Evolutionary conservation across 176 grass and related monocot genomes (phyloP).

Genomic region (Tillandsia leiboldiana): DNA sequence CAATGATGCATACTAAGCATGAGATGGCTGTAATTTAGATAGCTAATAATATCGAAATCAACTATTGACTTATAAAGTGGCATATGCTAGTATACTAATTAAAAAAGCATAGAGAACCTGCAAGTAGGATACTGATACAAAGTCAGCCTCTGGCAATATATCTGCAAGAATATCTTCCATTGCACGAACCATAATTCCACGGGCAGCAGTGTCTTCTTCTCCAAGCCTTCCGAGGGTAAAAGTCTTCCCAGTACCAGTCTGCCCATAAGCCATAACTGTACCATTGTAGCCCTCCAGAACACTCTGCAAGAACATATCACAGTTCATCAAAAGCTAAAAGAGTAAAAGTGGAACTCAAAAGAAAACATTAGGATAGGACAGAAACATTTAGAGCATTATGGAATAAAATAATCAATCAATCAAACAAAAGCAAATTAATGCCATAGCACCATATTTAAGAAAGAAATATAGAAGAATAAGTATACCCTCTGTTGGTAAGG

Average conservation of each 20-base stretch:
- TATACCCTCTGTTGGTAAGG: neutral
- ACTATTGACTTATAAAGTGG: neutral
- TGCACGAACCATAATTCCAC: slow-evolving; percentile 97
- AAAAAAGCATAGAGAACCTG: slow-evolving; percentile 45
- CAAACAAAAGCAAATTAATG: neutral
- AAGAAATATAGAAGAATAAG: neutral
- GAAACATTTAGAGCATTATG: neutral
- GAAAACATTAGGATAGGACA: neutral
- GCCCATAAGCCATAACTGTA: slow-evolving; percentile 98
- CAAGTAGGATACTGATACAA: slow-evolving; percentile 84
- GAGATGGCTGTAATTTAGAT: neutral
- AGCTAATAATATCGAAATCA: neutral
- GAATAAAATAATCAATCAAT: neutral
- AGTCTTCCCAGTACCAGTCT: slow-evolving; percentile 99
- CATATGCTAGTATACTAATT: neutral
- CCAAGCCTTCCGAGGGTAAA: slow-evolving; percentile 98
- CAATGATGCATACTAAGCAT: neutral
- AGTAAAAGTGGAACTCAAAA: slow-evolving; percentile 7
- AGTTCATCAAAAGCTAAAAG: neutral
- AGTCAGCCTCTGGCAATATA: slow-evolving; percentile 60
- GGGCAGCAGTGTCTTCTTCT: slow-evolving; percentile 87
- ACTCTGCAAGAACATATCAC: slow-evolving; percentile 50
- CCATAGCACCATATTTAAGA: neutral
- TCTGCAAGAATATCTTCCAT: slow-evolving; percentile 98
- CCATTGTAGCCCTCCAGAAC: slow-evolving; percentile 99